Evolutionary conservation across 208 protist species (phyloP).

Genomic region (Blastocrithidia nonstop): DNA sequence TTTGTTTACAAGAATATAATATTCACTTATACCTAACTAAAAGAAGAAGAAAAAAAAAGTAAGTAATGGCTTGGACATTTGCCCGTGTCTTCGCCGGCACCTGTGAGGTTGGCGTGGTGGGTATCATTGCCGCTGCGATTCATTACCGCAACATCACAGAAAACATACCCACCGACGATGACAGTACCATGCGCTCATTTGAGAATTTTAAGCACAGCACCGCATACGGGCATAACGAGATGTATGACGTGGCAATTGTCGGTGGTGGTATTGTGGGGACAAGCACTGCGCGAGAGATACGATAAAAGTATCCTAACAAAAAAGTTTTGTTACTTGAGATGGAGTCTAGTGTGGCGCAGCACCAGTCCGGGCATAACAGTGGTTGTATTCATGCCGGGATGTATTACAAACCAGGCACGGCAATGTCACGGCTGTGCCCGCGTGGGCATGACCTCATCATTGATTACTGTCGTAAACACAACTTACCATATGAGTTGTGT

Average conservation of each 20-base stretch:
- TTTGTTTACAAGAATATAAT: too few relatives aligned
- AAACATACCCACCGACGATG: conserved; percentile 11
- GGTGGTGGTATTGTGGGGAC: conserved; percentile 81
- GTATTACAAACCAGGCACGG: conserved; percentile 70
- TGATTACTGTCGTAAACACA: conserved; percentile 74
- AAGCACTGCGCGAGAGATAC: conserved; percentile 58
- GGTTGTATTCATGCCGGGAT: conserved; percentile 88
- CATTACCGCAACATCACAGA: conserved; percentile 40
- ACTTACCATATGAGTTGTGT: conserved; percentile 57
- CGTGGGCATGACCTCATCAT: conserved; percentile 71
- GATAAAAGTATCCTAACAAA: conserved; percentile 42
- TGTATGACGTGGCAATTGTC: conserved; percentile 83
- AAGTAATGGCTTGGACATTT: too few relatives aligned
- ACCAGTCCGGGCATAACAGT: conserved; percentile 86
- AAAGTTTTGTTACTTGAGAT: conserved; percentile 74
- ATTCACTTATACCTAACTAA: too few relatives aligned
- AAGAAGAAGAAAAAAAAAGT: too few relatives aligned
- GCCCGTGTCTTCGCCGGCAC: conserved; percentile 10
- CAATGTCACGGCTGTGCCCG: conserved; percentile 74
- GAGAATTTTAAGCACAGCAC: conserved; percentile 20
- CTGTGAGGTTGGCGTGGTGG: conserved; percentile 22
- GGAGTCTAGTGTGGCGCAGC: conserved; percentile 71
- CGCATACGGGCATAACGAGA: conserved; percentile 10
- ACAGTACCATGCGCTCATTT: conserved; percentile 15
- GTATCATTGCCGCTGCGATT: conserved; percentile 12